Percentiles rank a stretch among this genome's conserved stretches.
Conservation (phyloP, 1,284 basidiomycete genomes). For the Pseudozyma tsukubaensis region DNA sequence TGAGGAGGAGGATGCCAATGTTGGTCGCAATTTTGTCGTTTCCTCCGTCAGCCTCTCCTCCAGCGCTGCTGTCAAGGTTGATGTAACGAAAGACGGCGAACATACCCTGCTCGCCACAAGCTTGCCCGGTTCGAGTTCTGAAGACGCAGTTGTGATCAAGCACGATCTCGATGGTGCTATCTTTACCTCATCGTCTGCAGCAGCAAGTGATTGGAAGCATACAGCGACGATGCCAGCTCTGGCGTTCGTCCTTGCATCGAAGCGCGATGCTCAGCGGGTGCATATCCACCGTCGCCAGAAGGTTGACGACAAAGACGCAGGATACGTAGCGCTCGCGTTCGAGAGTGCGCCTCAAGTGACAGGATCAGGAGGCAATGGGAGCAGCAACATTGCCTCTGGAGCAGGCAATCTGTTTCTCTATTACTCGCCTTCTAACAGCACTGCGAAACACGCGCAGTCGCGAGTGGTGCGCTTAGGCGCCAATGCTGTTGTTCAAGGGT, state of each 20-base stretch:
- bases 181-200: slow-evolving; percentile 70
- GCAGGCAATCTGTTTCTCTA: slow-evolving; percentile 62
- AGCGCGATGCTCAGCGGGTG: slow-evolving; percentile 70
- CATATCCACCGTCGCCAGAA: slow-evolving; percentile 28
- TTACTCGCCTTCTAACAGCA: slow-evolving; percentile 21
- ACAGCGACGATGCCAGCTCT: slow-evolving; percentile 84
- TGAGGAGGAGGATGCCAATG: slow-evolving; percentile 81
- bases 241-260: slow-evolving; percentile 92
- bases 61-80: background rate
- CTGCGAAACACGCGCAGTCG: slow-evolving; percentile 28
- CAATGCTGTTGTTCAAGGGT: background rate
- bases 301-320: background rate
- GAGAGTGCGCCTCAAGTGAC: slow-evolving; percentile 47
- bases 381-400: slow-evolving; percentile 6
- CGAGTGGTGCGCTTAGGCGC: slow-evolving; percentile 46
- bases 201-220: slow-evolving; percentile 76
- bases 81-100: slow-evolving; percentile 4
- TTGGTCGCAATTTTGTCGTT: slow-evolving; percentile 75
- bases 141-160: slow-evolving; percentile 73
- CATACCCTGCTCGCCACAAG: slow-evolving; percentile 16
- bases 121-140: background rate
- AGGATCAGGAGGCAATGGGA: slow-evolving; percentile 9
- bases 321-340: slow-evolving; percentile 45
- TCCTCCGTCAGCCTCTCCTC: slow-evolving; percentile 70
- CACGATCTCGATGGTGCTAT: slow-evolving; percentile 84